Base-by-base conservation (phyloP, 805 yeast species). In the Zygosaccharomyces bailii region DNA sequence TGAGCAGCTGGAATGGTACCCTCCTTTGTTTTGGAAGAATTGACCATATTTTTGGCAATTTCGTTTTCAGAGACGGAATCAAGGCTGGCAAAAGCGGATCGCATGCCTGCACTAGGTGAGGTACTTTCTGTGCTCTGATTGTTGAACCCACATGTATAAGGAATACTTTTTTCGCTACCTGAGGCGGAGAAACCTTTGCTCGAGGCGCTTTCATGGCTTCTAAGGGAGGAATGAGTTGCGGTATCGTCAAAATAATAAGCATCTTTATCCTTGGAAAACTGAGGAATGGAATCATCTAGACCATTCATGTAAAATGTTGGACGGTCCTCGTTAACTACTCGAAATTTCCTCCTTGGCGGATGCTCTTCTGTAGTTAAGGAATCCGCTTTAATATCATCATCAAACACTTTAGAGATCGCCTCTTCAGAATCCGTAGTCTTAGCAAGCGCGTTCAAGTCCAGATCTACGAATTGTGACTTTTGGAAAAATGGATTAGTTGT, bases 251-350 rank as follows among this genome's bases (percentile, higher is more conserved):
- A 37, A 10, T 16, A 39, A 27, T 52, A 48, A 5, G 30, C 32
- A 33, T 23, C 35, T 37, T 45, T 42, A 3, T 25, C 31, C 6
- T 16, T 27, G 16, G 31, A n/a, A 27, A 27, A 27, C 14, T 27
- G 31, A 16, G 51, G 42, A n/a, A n/a, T n/a, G 2, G 46, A 46
- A 20, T 54, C 61, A 16, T 37, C 40, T 7, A 25, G 25, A 16
- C 40, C 51, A 36, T 51, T 47, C 3, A 61, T 35, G 35, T 48
- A 57, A 41, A 63, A 63, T 3, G 49, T 55, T 2, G 66, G 59
- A 4, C 54, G 51, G 25, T 59, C 61, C 24, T 61, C 63, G 19
- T 63, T 63, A 3, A 58, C 66, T 5, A 63, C 60, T 32, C 68
- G 52, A 31, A 57, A 61, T 6, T 41, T 53, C 35, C 58, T 52